Conservation (phyloP, 805 yeast genomes). For the Metschnikowia hibisci region DNA sequence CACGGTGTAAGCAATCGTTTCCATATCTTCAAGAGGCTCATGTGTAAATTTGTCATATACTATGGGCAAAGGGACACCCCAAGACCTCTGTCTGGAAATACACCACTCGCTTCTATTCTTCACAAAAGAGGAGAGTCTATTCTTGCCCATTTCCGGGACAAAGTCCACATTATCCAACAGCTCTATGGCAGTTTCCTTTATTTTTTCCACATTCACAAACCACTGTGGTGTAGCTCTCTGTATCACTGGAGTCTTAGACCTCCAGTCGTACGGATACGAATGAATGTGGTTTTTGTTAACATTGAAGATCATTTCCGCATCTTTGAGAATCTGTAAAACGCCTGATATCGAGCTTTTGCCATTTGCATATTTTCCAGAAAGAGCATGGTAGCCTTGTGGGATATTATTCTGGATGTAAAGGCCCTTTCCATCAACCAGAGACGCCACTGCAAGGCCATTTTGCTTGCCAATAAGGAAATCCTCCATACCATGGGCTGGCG, state of each 20-base stretch:
- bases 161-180: constrained; percentile 65
- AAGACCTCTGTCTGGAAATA: constrained; percentile 88
- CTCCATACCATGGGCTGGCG: constrained; percentile 97
- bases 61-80: constrained; percentile 99
- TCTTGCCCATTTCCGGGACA: constrained; percentile 67
- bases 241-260: constrained; percentile 92
- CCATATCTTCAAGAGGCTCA: constrained; percentile 58
- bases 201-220: constrained; percentile 81
- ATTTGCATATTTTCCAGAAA: constrained; percentile 14
- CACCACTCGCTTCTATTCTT: constrained; percentile 91
- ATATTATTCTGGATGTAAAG: constrained; percentile 50
- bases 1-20: constrained; percentile 55
- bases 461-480: constrained; percentile 72
- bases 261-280: constrained; percentile 96
- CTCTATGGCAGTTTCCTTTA: constrained; percentile 58
- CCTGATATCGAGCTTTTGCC: constrained; percentile 27
- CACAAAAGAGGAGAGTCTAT: constrained; percentile 69
- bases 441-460: constrained; percentile 54
- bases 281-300: constrained; percentile 56
- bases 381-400: constrained; percentile 39
- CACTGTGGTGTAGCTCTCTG: constrained; percentile 96
- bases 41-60: constrained; percentile 56
- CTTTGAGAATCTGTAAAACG: constrained; percentile 35
- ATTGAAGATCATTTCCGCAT: constrained; percentile 44
- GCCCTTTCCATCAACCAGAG: constrained; percentile 81